Conservation (phyloP, 2,329 filamentous ascomycete genomes). For the Fusarium sp. region DNA sequence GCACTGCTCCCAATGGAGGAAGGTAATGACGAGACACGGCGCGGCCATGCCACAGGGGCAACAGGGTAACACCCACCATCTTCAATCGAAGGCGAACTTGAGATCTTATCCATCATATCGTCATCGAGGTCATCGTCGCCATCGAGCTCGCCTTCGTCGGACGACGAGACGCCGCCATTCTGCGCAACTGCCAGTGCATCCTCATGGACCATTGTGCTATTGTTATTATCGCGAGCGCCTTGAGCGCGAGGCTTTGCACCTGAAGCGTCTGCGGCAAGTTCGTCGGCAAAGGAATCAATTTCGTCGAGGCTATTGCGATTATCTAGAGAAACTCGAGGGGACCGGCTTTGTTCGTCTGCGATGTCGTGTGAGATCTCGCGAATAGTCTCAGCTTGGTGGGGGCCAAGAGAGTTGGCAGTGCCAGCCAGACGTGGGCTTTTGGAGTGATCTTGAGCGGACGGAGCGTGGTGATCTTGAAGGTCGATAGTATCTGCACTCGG, state of each 20-base stretch:
- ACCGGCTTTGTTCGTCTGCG: slow-evolving; percentile 75
- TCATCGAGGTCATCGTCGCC: slow-evolving; percentile 81
- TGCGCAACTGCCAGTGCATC: slow-evolving; percentile 70
- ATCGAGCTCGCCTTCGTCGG: slow-evolving; percentile 72
- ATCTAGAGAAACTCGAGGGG: slow-evolving; percentile 68
- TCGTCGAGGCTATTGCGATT: slow-evolving; percentile 57
- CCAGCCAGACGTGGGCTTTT: slow-evolving; percentile 33
- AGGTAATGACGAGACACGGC: slow-evolving; percentile 57
- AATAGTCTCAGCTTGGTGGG: slow-evolving; percentile 87
- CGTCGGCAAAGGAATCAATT: slow-evolving; percentile 59
- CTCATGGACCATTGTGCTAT: slow-evolving; percentile 58
- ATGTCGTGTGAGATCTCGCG: slow-evolving; percentile 82
- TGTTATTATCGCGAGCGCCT: slow-evolving; percentile 36
- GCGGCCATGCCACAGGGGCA: slow-evolving; percentile 56
- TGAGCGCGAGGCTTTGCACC: slow-evolving; percentile 37
- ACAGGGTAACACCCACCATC: slow-evolving; percentile 84
- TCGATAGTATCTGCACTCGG: slow-evolving; percentile 83
- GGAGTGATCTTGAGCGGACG: slow-evolving; percentile 85
- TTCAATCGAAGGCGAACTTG: slow-evolving; percentile 97
- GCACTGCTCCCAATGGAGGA: slow-evolving; percentile 50
- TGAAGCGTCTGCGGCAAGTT: slow-evolving; percentile 54
- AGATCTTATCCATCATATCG: slow-evolving; percentile 98
- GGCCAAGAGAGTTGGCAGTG: slow-evolving; percentile 67
- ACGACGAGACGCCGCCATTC: slow-evolving; percentile 66
- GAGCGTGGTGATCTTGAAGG: slow-evolving; percentile 84